phyloP scores from a whole-genome alignment of 2,329 filamentous ascomycete species.

The Lasiodiplodia hormozganensis region DNA sequence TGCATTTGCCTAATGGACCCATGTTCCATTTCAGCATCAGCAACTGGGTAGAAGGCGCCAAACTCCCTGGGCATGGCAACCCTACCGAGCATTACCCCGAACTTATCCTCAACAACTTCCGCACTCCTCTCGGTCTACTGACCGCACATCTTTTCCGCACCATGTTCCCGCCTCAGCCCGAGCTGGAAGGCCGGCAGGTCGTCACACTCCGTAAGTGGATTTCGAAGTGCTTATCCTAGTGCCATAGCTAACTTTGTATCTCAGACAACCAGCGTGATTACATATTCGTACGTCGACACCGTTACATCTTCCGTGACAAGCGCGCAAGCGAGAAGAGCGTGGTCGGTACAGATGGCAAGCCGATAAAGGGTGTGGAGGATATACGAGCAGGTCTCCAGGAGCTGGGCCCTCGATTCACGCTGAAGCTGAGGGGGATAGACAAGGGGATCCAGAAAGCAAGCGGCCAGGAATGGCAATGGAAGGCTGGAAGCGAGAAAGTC shows the following conservation, averaged over 20 bases:
- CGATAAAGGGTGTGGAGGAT: constrained; percentile 82
- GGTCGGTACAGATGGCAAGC: constrained; percentile 79
- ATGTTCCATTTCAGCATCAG: constrained; percentile 92
- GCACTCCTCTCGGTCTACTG: constrained; percentile 86
- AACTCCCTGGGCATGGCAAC: constrained; percentile 88
- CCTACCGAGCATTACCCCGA: constrained; percentile 91
- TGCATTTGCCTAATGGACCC: constrained; percentile 83
- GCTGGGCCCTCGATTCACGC: constrained; percentile 79
- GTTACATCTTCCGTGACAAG: constrained; percentile 94
- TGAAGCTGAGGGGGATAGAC: constrained; percentile 90
- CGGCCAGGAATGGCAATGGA: constrained; percentile 95
- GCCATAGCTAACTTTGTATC: neutral
- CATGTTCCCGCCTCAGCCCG: constrained; percentile 80
- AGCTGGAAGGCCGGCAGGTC: constrained; percentile 85
- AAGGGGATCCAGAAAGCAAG: constrained; percentile 80
- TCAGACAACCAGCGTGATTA: constrained; percentile 89
- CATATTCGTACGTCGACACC: constrained; percentile 88
- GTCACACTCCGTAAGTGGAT: constrained; percentile 69
- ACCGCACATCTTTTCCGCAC: constrained; percentile 83
- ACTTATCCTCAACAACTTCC: constrained; percentile 91
- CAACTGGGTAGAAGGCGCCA: constrained; percentile 89
- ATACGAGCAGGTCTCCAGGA: constrained; percentile 90
- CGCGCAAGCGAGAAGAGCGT: constrained; percentile 86
- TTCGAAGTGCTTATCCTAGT: neutral
- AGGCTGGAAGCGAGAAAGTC: constrained; percentile 91